Base-by-base conservation (phyloP, 2,329 filamentous ascomycete genomes). In the Fusarium nisikadoi region DNA sequence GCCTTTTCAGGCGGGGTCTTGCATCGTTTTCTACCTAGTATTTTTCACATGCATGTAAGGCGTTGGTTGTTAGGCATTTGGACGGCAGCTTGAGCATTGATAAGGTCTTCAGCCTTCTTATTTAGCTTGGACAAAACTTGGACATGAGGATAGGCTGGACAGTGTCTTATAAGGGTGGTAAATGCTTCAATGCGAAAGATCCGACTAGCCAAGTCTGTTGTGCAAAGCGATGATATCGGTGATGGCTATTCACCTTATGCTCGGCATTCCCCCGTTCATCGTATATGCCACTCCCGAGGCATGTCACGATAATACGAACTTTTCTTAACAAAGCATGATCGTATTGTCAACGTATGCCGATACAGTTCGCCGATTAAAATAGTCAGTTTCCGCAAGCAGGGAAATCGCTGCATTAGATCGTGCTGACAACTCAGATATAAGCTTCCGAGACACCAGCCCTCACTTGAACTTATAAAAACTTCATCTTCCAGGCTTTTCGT, bases 41-140 rank as follows among this genome's bases (percentile, higher is more conserved):
- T 49, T 33, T 46, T 31, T n/a, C 33, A 49, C 29, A 66, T 72
- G 63, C 76, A 78, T 78, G 47, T 55, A 67, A 65, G 76, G 75
- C 72, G 72, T 76, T 68, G 72, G 53, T 66, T 43, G 49, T 67
- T 70, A 27, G 70, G 62, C 56, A 70, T 66, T 42, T 49, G 58
- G 56, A 41, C 23, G 41, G 25, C 45, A 35, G 45, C 46, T 65
- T 45, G 45, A 64, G 56, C 52, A 43, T 25, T 41, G 39, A 52
- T 27, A 45, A 52, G 43, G 52, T 54, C 49, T 60, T 31, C 20
- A 23, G 41, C 27, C 38, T 62, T 65, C 54, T 46, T 49, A 58
- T 33, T 36, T 53, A 53, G 57, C 58, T 62, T 65, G 55, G 43
- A 68, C 45, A 46, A 57, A 38, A 56, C n/a, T 38, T 43, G 50